These are phyloP conservation scores for Dorcoceras hygrometricum DNA, from an alignment of 257 asterid genomes.

Conservation along the genomic window DNA sequence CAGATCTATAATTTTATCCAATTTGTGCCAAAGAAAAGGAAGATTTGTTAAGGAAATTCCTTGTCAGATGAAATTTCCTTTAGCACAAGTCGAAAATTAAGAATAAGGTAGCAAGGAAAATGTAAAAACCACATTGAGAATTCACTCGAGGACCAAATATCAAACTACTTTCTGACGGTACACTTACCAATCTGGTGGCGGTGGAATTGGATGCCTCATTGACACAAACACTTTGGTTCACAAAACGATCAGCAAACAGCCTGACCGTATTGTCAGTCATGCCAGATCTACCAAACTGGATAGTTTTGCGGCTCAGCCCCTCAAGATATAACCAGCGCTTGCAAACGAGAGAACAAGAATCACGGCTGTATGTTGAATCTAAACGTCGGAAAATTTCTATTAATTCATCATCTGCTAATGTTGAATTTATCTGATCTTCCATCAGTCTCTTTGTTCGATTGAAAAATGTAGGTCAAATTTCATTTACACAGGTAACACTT, in stretches of 20 bases:
- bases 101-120: background rate
- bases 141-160: background rate
- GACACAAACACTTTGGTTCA: background rate
- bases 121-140: too few relatives aligned
- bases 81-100: background rate
- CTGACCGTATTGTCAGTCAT: background rate
- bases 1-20: background rate
- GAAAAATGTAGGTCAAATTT: background rate
- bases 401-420: conserved; percentile 68
- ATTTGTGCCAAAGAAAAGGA: too few relatives aligned
- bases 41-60: background rate
- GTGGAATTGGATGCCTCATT: background rate
- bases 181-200: background rate
- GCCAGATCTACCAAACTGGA: background rate
- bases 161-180: background rate
- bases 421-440: conserved; percentile 50
- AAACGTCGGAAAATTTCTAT: conserved; percentile 53
- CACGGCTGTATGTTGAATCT: conserved; percentile 55
- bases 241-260: background rate
- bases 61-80: background rate
- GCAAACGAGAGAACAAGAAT: conserved; percentile 74
- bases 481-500: background rate
- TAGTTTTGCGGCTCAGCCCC: conserved; percentile 56
- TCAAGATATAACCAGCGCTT: conserved; percentile 82
- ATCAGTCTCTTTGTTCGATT: background rate